Evolutionary conservation across 345 rosid genomes (phyloP), one percentile per base, ranked within the genome.

Genomic region (Eucalyptus curtisii): DNA sequence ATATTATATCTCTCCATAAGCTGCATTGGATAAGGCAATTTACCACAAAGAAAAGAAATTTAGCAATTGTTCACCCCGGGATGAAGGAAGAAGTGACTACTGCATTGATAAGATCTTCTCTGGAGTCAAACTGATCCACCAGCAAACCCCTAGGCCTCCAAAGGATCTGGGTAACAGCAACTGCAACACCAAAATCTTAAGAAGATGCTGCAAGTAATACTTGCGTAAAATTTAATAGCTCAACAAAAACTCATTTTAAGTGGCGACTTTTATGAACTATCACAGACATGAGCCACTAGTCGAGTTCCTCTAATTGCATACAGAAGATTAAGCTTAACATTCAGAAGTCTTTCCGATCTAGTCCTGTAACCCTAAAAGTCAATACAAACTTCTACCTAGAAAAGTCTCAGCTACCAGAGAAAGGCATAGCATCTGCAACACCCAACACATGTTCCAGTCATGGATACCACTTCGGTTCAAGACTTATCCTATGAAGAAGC

Each of bases 81-180:
- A 98, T 92, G 92, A 98, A 98, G 86, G 99, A 92, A 89, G 99
- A 98, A 87, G 99, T 92, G 89, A 95, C 55, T 90, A 98, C 94
- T 90, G 99, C 99, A 94, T 96, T 90, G 64, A 96, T 97, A 55
- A 98, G 93, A 91, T 98, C 99, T 90, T 94, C 96, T 91, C 93
- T 97, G n/a, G 99, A 98, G 92, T 97, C 96, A 80, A 95, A 98
- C 85, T 95, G 99, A 95, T 98, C 99, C 90, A 98, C 99, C 66
- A 97, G 93, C 89, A 98, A 93, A 81, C 98, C 98, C 92, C 95
- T 93, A 86, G 99, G 98, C 91, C 95, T 96, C 99, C 97, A 96
- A 13, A 94, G 93, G 88, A 98, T 92, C 94, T 97, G 98, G 59
- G 99, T 98, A n/a, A 98, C 95, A 82, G 98, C 99, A 94, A 97